These are phyloP conservation scores for Trichoderma asperellum DNA, from an alignment of 2,329 filamentous ascomycete genomes.

Conservation along the genomic window DNA sequence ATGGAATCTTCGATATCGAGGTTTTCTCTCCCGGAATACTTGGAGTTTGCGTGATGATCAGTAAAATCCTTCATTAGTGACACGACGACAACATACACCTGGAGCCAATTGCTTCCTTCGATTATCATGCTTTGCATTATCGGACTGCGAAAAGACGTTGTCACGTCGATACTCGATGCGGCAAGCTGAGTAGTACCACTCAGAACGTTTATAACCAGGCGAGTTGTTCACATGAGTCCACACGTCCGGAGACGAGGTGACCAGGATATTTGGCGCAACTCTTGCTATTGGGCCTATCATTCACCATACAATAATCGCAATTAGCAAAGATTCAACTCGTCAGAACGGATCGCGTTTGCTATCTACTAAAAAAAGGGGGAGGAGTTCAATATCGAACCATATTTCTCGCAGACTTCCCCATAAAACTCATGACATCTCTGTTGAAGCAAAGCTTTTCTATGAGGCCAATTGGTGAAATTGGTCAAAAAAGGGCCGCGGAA, in stretches of 20 bases:
- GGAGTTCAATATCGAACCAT: conserved; percentile 32
- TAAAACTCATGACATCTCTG: conserved; percentile 37
- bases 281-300: conserved; percentile 36
- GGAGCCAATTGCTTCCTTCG: conserved; percentile 55
- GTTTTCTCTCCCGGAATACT: conserved; percentile 62
- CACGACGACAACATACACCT: conserved; percentile 46
- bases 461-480: conserved; percentile 34
- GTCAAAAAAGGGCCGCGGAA: conserved; percentile 35
- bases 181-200: conserved; percentile 51
- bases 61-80: not conserved
- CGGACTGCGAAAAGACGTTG: conserved; percentile 56
- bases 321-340: not conserved
- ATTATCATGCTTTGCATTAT: conserved; percentile 52
- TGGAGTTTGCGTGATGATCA: not conserved
- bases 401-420: conserved; percentile 34
- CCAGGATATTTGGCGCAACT: conserved; percentile 51
- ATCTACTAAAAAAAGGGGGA: not conserved
- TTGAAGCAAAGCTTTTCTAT: conserved; percentile 34
- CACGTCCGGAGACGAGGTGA: conserved; percentile 54
- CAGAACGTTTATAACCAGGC: conserved; percentile 46
- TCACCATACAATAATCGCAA: not conserved
- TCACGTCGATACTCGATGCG: conserved; percentile 55
- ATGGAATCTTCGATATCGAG: conserved; percentile 53
- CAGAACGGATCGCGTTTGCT: not conserved
- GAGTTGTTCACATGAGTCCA: conserved; percentile 49